Base-by-base conservation (phyloP, 331 rosid genomes). In the Arachis monticola region DNA sequence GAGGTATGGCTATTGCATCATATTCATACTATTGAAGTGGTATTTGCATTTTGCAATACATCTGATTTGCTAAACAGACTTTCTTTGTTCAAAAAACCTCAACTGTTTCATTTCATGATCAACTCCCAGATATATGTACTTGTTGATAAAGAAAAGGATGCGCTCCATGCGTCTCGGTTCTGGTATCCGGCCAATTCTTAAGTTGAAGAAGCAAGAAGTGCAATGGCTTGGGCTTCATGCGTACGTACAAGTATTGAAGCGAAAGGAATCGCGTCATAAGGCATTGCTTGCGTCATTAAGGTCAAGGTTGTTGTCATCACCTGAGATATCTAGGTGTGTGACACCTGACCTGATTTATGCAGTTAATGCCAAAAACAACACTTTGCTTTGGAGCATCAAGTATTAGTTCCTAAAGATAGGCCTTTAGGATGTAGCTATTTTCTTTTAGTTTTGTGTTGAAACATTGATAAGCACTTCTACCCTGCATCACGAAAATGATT, bases 211-310 rank as follows among this genome's bases (percentile, higher is more conserved):
- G 60, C 83, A 56, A 35, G 98, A 91, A 74, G 91, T 94, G 42
- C 92, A 84, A 73, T 91, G 97, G 97, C 95, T 91, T 64, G 97
- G 97, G 62, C 64, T 87, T 38, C 85, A 85, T 83, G 98, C 98
- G 59, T 91, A 56, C 60, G 42, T 86, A 59, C 91, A 91, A 80
- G 96, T 85, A 1, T 74, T 94, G 45, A 82, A 83, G 77, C 80
- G 87, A 79, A 94, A 94, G 85, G 74, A 87, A 84, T 81, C 98
- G 2, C 79, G 87, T 10, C 91, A 94, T 74, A 74, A 74, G 79
- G 53, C 69, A 71, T 80, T 90, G 79, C 84, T 90, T 40, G 82
- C 89, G 6, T 58, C 63, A 7, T 80, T 94, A 81, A 85, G 73
- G 66, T 81, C 80, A 47, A 83, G 71, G 22, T 17, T 17, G 80